Base-by-base conservation (phyloP, 305 asterid genomes). In the Caryopteris hybrid region DNA sequence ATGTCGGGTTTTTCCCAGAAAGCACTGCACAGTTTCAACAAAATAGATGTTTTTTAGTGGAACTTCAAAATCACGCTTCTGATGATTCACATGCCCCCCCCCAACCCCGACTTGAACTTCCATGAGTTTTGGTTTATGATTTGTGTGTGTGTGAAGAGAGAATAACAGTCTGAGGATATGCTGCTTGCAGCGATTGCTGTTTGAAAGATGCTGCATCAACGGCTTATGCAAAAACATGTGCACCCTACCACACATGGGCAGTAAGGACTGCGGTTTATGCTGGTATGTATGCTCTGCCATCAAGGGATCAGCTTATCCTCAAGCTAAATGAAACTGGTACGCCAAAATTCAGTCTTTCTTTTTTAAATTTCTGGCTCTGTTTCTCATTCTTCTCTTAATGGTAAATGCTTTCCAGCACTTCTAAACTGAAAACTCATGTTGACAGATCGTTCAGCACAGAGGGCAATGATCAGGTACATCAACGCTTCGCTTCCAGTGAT, bases 221-320 rank as follows among this genome's bases (percentile, higher is more conserved):
- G 43, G 98, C 99, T 55, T 95, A 95, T 63, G 71, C 87, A n/a
- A 77, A 85, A 73, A 95, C 96, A 38, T 95, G 98, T 56, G 97
- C 99, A n/a, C 95, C 96, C 4, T 95, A 86, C 74, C 99, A 95
- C 82, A 76, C 95, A 18, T 95, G 99, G 99, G 90, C 93, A 0
- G 89, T 95, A 57, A 85, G 97, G 80, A 84, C 99, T 60, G 97
- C 98, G 54, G 99, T 84, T 66, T 88, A 87, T 62, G 99, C 99
- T 14, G 98, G 99, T 31, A 91, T 95, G 98, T 88, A 87, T 80
- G 95, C 97, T 51, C 81, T 95, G 74, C 99, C 99, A 10, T 76
- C 97, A 4, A 83, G 97, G 82, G 94, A 89, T 18, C 98, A 91
- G 62, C 95, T 95, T 23, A 86, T 95, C 33, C 13, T 81, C 68